A percentile compares a stretch with the other conserved stretches of the same genome.
Conservation (phyloP, 257 asterid species). For the Ballota nigra region DNA sequence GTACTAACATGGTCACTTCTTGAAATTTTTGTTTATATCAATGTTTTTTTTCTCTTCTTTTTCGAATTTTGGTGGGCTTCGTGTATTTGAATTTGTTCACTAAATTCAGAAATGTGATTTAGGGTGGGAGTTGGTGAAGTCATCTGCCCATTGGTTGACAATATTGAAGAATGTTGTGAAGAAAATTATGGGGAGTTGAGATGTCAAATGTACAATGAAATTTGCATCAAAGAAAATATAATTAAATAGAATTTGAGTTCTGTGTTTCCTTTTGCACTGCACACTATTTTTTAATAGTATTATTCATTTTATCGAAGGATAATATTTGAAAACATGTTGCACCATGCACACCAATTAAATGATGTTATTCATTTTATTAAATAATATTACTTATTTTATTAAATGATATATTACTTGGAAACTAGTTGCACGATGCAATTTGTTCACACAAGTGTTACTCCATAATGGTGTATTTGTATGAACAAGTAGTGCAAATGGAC, state of each 20-base stretch:
- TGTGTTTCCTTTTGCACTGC: too few species aligned
- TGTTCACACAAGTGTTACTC: too few species aligned
- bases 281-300: too few species aligned
- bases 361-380: too few species aligned
- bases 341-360: too few species aligned
- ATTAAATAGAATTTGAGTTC: not conserved
- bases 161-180: not conserved
- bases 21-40: slow-evolving; percentile 15
- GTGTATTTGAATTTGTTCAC: not conserved
- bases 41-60: not conserved
- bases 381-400: too few species aligned
- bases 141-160: not conserved
- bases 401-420: too few species aligned
- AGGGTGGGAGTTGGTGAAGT: not conserved
- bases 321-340: too few species aligned
- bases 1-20: slow-evolving; percentile 5
- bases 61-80: not conserved
- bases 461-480: too few species aligned
- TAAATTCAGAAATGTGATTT: slow-evolving; percentile 10
- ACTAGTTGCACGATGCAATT: too few species aligned
- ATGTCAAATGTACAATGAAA: slow-evolving; percentile 9
- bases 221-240: slow-evolving; percentile 21
- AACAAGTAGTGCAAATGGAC: too few species aligned
- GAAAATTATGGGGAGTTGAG: slow-evolving; percentile 10
- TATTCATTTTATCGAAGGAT: too few species aligned